A percentile compares a stretch with the other conserved stretches of the same genome.
phyloP scores from a whole-genome alignment of 495 filamentous ascomycete genomes.

The Daldinia caldariorum region DNA sequence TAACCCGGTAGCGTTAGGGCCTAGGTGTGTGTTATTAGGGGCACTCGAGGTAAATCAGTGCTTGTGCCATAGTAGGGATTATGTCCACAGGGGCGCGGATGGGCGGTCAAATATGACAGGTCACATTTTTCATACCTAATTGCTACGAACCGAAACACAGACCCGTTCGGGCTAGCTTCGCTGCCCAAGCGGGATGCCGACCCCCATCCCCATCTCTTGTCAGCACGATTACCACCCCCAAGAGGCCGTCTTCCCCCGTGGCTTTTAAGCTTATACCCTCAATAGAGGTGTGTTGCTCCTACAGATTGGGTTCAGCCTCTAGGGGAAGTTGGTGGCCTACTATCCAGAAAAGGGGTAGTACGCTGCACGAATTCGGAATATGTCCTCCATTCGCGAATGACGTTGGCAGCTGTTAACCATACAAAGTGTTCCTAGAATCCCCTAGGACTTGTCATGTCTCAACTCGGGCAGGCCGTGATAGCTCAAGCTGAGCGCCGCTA shows the following conservation, averaged over 20 bases:
- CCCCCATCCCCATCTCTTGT: constrained; percentile 32
- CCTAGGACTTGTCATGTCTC: constrained; percentile 30
- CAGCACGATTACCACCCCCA: constrained; percentile 43
- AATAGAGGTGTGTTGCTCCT: constrained; percentile 33
- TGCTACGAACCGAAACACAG: constrained; percentile 31
- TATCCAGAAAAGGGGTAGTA: constrained; percentile 23
- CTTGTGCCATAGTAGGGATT: constrained; percentile 20
- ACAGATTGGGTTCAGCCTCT: constrained; percentile 44
- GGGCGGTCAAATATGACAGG: constrained; percentile 44
- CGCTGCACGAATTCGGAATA: constrained; percentile 30
- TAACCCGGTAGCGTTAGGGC: constrained; percentile 18
- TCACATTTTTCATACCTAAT: constrained; percentile 35
- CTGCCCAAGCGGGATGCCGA: constrained; percentile 39
- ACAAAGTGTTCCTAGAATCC: constrained; percentile 33
- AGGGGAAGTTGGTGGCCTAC: constrained; percentile 21
- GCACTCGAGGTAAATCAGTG: constrained; percentile 29
- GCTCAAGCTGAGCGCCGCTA: constrained; percentile 26
- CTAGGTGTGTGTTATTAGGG: constrained; percentile 16
- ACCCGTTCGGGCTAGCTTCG: constrained; percentile 40
- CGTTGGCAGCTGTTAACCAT: constrained; percentile 27
- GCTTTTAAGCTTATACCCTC: constrained; percentile 42
- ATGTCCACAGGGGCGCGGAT: constrained; percentile 41
- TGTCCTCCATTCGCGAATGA: constrained; percentile 23
- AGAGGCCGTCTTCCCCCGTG: constrained; percentile 30
- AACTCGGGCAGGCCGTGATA: constrained; percentile 18